A percentile compares a stretch with the other conserved stretches of the same genome.
phyloP scores from a whole-genome alignment of 345 rosid genomes.

The Eucalyptus sp. region DNA sequence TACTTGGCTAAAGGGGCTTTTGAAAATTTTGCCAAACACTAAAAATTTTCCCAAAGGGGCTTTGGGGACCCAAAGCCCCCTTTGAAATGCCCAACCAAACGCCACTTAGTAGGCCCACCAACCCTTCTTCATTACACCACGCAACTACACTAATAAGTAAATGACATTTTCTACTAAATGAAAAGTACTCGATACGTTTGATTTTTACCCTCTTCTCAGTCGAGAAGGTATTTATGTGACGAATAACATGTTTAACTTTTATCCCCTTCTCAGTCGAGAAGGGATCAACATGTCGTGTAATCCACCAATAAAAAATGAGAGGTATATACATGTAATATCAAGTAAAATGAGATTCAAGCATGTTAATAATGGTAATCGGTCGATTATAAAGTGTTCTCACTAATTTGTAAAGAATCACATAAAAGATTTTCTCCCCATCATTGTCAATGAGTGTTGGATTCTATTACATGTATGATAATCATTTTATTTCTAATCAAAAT shows the following conservation, averaged over 20 bases:
- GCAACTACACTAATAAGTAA: too few species aligned
- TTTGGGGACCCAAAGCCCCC: too few species aligned
- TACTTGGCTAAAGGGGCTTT: too few species aligned
- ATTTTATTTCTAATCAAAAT: rapidly evolving
- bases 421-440: neutral
- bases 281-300: neutral
- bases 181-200: neutral
- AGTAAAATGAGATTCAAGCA: neutral
- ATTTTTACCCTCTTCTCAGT: neutral
- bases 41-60: too few species aligned
- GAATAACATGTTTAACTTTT: neutral
- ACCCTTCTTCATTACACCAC: neutral
- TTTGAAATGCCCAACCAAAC: too few species aligned
- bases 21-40: too few species aligned
- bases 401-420: neutral
- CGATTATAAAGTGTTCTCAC: rapidly evolving
- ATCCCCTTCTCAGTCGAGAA: neutral
- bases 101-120: neutral
- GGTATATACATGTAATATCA: rapidly evolving
- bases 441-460: neutral
- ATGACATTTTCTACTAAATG: too few species aligned
- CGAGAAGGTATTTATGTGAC: neutral
- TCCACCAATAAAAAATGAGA: neutral
- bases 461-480: too few species aligned
- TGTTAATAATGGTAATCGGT: neutral